These are phyloP conservation scores for Aspergillus neotritici DNA, from an alignment of 2,329 filamentous ascomycete genomes.

Conservation along the genomic window DNA sequence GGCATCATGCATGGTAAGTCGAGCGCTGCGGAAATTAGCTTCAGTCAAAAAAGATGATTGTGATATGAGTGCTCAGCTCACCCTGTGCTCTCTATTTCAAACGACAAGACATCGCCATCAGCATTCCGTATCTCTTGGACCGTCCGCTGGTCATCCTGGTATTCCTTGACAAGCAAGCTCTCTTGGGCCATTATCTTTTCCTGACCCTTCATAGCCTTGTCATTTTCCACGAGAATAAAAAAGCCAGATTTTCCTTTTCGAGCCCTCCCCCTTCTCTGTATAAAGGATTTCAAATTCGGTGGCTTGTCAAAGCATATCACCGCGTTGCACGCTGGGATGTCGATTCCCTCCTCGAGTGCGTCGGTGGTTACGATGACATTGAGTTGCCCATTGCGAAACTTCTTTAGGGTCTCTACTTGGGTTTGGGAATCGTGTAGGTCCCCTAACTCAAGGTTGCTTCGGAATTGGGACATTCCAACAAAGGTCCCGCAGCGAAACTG, in stretches of 20 bases:
- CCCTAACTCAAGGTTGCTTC: no score
- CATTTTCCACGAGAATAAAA: not conserved
- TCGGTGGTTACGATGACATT: constrained; percentile 3
- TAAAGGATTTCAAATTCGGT: constrained; percentile 3
- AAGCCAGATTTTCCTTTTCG: not conserved
- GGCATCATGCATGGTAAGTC: not conserved
- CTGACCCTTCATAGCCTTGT: not conserved
- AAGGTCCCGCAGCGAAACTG: constrained; percentile 3
- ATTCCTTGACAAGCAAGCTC: not conserved
- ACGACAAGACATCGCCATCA: no score
- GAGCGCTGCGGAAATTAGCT: no score
- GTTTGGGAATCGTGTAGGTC: no score
- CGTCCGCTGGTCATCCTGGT: not conserved
- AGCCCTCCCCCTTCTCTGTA: constrained; percentile 4
- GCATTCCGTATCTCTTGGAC: not conserved
- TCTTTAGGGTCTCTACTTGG: constrained; percentile 1
- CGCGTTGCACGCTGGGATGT: constrained; percentile 2
- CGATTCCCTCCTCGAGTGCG: constrained; percentile 5
- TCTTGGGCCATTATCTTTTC: not conserved
- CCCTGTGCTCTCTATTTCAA: no score
- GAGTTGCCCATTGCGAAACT: not conserved
- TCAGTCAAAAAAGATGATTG: no score
- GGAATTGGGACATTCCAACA: not conserved
- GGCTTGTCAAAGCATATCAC: not conserved
- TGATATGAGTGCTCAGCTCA: not conserved